phyloP scores from a whole-genome alignment of 1,139 yeast genomes.

The Yamadazyma dushanensis region DNA sequence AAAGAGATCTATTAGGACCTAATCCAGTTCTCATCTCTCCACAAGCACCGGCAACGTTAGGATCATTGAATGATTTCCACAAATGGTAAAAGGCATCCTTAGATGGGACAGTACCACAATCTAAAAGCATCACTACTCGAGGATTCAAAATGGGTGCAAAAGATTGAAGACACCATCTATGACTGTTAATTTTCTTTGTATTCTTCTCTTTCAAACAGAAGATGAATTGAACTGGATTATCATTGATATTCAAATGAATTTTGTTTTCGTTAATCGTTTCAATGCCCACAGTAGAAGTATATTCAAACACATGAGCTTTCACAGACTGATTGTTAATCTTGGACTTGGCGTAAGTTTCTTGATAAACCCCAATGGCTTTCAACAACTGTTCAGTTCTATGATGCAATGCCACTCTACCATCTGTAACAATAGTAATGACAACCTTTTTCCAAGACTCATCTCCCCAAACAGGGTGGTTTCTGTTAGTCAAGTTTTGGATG shows the following conservation, averaged over 20 bases:
- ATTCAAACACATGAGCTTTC: constrained; percentile 74
- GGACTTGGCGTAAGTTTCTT: constrained; percentile 81
- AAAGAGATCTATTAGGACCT: constrained; percentile 54
- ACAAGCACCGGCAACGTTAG: constrained; percentile 84
- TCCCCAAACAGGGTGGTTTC: constrained; percentile 72
- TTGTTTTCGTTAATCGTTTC: constrained; percentile 54
- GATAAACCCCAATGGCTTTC: constrained; percentile 75
- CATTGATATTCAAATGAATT: constrained; percentile 56
- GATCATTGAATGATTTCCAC: constrained; percentile 75
- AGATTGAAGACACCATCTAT: constrained; percentile 83
- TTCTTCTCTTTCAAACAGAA: constrained; percentile 79
- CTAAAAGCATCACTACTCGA: constrained; percentile 67
- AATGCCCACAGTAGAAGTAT: constrained; percentile 76
- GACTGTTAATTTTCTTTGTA: constrained; percentile 75
- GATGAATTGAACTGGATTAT: constrained; percentile 69
- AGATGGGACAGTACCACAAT: constrained; percentile 80
- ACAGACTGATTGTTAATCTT: constrained; percentile 70
- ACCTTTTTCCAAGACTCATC: constrained; percentile 78
- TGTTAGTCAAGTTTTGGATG: constrained; percentile 58
- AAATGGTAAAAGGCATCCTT: constrained; percentile 71
- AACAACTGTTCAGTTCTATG: constrained; percentile 63
- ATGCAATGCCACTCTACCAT: constrained; percentile 71
- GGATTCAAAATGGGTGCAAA: constrained; percentile 73
- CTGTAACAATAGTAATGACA: constrained; percentile 73
- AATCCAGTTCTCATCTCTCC: constrained; percentile 77